Conservation (phyloP, 2,329 filamentous ascomycete species). For the Colletotrichum scovillei region DNA sequence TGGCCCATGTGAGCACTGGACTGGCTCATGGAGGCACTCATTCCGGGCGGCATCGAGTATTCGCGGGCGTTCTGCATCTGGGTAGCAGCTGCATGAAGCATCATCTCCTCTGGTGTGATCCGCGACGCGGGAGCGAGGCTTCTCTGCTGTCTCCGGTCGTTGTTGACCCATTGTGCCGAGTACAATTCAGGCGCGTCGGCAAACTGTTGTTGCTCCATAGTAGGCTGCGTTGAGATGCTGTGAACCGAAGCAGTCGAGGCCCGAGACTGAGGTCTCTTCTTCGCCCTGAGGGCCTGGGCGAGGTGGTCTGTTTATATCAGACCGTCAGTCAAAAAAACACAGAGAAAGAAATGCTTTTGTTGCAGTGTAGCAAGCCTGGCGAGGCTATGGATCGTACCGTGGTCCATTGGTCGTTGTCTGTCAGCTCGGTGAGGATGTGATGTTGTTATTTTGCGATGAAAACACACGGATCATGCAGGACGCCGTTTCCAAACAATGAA, state of each 20-base stretch:
- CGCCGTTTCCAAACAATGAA: constrained; percentile 31
- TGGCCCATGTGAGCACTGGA: constrained; percentile 43
- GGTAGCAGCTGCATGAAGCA: constrained; percentile 64
- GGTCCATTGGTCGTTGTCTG: constrained; percentile 31
- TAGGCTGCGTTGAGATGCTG: constrained; percentile 63
- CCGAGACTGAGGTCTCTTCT: constrained; percentile 64
- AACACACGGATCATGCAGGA: constrained; percentile 33
- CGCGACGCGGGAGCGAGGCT: constrained; percentile 56
- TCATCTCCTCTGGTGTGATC: constrained; percentile 69
- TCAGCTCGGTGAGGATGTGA: constrained; percentile 3
- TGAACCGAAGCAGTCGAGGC: constrained; percentile 69
- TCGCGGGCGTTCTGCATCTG: constrained; percentile 64
- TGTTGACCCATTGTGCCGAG: constrained; percentile 61
- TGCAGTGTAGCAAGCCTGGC: neutral
- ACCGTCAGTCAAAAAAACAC: constrained; percentile 40
- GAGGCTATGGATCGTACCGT: constrained; percentile 26
- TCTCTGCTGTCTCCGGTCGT: constrained; percentile 55
- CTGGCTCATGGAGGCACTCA: constrained; percentile 53
- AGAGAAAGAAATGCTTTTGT: constrained; percentile 14
- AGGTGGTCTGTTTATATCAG: constrained; percentile 43
- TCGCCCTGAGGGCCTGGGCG: constrained; percentile 50
- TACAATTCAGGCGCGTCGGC: constrained; percentile 58
- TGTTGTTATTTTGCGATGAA: constrained; percentile 36
- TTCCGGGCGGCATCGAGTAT: constrained; percentile 61
- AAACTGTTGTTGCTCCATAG: constrained; percentile 59